Percentiles rank a stretch among this genome's conserved stretches.
Conservation (phyloP, 371 early-diverging fungal species). For the Nematocida sp. region DNA sequence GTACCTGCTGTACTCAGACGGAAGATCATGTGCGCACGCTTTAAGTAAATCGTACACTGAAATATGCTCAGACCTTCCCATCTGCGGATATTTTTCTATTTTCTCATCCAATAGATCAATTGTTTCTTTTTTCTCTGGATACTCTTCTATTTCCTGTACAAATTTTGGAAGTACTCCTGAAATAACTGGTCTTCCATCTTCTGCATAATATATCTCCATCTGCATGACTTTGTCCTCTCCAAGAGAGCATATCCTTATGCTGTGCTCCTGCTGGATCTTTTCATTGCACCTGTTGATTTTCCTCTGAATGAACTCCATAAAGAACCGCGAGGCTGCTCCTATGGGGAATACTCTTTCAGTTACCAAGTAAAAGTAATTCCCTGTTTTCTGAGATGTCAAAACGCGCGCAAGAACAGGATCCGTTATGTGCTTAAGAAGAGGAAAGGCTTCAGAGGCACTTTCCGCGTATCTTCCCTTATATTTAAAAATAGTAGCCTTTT, state of each 20-base stretch:
- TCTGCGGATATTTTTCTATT: not conserved
- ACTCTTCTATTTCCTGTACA: not conserved
- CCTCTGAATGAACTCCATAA: not conserved
- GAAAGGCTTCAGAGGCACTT: conserved; percentile 12
- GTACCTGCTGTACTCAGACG: conserved; percentile 13
- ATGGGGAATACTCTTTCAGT: conserved; percentile 11
- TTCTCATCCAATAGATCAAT: not conserved
- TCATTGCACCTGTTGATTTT: not conserved
- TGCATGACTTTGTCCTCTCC: not conserved
- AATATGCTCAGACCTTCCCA: not conserved
- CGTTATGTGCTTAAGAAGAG: conserved; percentile 27
- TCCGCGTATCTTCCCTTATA: conserved; percentile 18
- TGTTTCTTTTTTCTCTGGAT: not conserved
- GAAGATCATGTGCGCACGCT: not conserved
- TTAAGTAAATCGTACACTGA: not conserved
- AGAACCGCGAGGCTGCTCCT: not conserved
- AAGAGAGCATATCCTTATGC: not conserved
- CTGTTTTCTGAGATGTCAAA: not conserved
- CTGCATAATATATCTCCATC: conserved; percentile 4
- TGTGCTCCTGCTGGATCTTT: conserved; percentile 11
- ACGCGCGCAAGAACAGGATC: conserved; percentile 3
- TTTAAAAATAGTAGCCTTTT: conserved; percentile 35
- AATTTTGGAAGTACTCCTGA: conserved; percentile 5
- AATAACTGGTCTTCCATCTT: conserved; percentile 14
- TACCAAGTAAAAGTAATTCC: conserved; percentile 6